phyloP scores from a whole-genome alignment of 805 yeast genomes.

The Starmerella bombicola region DNA sequence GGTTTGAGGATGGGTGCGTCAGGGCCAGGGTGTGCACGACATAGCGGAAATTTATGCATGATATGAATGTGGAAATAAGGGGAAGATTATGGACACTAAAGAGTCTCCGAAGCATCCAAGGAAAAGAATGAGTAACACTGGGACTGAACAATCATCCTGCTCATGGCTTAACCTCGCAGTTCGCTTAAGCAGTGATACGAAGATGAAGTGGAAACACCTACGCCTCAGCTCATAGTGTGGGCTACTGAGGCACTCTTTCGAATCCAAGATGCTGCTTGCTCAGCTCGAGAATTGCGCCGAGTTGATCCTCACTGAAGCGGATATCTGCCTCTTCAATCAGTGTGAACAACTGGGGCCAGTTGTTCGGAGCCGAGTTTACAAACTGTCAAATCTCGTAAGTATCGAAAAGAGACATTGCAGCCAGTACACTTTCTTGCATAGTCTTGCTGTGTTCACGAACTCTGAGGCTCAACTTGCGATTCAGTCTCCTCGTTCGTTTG shows the following conservation, averaged over 20 bases:
- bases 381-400: slow-evolving; percentile 77
- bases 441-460: no score
- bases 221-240: no score
- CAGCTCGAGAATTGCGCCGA: slow-evolving; percentile 46
- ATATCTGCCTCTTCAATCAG: slow-evolving; percentile 87
- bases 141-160: no score
- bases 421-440: no score
- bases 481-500: slow-evolving; percentile 16
- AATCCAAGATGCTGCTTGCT: slow-evolving; percentile 34
- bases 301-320: slow-evolving; percentile 57
- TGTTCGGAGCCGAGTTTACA: slow-evolving; percentile 65
- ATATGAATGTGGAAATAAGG: no score
- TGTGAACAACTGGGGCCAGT: slow-evolving; percentile 65
- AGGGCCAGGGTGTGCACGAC: no score
- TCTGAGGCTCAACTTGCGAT: slow-evolving; percentile 21
- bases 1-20: no score
- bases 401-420: no score
- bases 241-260: slow-evolving; percentile 4
- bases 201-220: not conserved
- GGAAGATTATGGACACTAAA: no score
- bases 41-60: no score
- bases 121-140: no score
- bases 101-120: no score
- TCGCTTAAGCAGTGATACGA: not conserved
- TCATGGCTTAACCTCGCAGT: not conserved